Percentiles rank a stretch among this genome's conserved stretches.
phyloP scores from a whole-genome alignment of 2,329 filamentous ascomycete species.

The Aspergillus neotritici region DNA sequence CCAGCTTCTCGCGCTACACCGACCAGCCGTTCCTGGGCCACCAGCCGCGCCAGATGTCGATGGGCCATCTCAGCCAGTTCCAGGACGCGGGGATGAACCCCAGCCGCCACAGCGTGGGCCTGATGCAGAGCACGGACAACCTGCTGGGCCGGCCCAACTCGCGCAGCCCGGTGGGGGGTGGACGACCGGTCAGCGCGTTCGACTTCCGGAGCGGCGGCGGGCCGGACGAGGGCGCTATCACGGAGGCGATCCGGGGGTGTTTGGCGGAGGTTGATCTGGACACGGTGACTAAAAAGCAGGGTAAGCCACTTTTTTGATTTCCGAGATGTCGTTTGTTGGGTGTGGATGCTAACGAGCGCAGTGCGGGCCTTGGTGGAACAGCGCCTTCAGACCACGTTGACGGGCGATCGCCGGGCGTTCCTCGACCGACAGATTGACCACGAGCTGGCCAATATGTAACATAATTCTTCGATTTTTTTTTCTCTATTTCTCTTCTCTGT shows the following conservation, averaged over 20 bases:
- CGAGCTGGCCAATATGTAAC: constrained; percentile 87
- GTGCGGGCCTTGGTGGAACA: constrained; percentile 87
- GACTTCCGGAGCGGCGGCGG: constrained; percentile 58
- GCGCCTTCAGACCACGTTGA: constrained; percentile 80
- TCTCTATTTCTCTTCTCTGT: constrained; percentile 2
- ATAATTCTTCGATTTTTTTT: constrained; percentile 1
- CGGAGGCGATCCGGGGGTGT: constrained; percentile 77
- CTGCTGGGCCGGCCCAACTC: constrained; percentile 35
- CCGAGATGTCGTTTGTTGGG: no score
- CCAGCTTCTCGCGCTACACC: constrained; percentile 58
- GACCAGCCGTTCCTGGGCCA: constrained; percentile 48
- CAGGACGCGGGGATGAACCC: constrained; percentile 31
- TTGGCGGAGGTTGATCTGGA: constrained; percentile 87
- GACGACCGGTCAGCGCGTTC: constrained; percentile 48
- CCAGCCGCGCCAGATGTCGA: constrained; percentile 53
- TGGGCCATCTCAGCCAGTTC: constrained; percentile 50
- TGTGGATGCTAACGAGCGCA: constrained; percentile 13
- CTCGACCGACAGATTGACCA: constrained; percentile 89
- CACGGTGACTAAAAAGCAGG: constrained; percentile 96
- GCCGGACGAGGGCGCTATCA: constrained; percentile 72
- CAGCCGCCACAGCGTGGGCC: constrained; percentile 40
- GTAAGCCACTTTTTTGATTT: constrained; percentile 39
- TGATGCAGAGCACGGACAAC: constrained; percentile 43
- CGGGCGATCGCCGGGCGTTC: constrained; percentile 79
- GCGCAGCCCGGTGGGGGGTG: constrained; percentile 48